Conservation (phyloP, 2,329 filamentous ascomycete genomes). For the Xylariaceae sp. region DNA sequence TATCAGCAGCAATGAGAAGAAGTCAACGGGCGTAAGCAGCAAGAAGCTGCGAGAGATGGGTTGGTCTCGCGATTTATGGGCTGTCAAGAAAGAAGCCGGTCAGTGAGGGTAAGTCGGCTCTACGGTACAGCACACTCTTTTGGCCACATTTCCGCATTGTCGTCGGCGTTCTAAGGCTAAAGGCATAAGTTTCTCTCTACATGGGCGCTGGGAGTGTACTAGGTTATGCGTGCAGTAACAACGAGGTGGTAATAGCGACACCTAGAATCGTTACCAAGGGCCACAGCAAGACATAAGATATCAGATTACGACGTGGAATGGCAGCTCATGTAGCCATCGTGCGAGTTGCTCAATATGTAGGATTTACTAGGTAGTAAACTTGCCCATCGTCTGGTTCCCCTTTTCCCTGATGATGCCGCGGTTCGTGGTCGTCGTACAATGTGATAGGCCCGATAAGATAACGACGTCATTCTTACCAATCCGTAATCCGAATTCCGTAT, state of each 20-base stretch:
- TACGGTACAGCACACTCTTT: not conserved
- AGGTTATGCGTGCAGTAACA: not conserved
- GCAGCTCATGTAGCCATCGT: not conserved
- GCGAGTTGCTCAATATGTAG: not conserved
- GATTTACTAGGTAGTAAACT: not conserved
- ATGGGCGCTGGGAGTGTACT: slow-evolving; percentile 2
- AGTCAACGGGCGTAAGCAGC: slow-evolving; percentile 42
- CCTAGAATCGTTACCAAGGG: not conserved
- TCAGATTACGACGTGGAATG: not conserved
- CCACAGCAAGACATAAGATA: not conserved
- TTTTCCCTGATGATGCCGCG: too few relatives aligned
- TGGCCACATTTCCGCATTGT: not conserved
- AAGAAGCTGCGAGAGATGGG: slow-evolving; percentile 59
- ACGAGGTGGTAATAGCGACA: not conserved
- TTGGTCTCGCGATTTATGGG: slow-evolving; percentile 60
- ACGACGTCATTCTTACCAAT: too few relatives aligned
- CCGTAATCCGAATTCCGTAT: not conserved
- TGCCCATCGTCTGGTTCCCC: not conserved
- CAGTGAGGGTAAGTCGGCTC: not conserved
- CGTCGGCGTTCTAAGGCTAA: slow-evolving; percentile 10
- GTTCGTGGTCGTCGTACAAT: too few relatives aligned
- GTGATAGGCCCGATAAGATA: too few relatives aligned
- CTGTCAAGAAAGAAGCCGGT: slow-evolving; percentile 40
- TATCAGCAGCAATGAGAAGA: slow-evolving; percentile 51
- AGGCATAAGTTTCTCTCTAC: not conserved